Conservation (phyloP, 768 basidiomycete genomes). For the Leccinellum albellum region DNA sequence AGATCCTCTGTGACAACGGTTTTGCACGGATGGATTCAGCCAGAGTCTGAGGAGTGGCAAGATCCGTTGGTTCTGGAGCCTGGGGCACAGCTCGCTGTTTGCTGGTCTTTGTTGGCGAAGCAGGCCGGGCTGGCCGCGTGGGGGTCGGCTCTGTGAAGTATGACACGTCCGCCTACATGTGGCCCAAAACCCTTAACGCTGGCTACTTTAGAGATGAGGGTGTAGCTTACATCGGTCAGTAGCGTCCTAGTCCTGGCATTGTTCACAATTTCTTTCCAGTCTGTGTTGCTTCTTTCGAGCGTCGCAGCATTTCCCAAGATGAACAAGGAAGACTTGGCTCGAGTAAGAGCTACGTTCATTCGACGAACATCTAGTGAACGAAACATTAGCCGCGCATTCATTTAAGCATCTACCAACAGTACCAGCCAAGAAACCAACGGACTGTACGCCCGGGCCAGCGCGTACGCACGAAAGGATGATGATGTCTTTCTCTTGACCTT, state of each 20-base stretch:
- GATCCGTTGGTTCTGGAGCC: slow-evolving; percentile 28
- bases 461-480: slow-evolving; percentile 97
- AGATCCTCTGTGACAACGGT: slow-evolving; percentile 13
- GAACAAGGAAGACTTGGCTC: slow-evolving; percentile 91
- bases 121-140: slow-evolving; percentile 12
- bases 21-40: slow-evolving; percentile 28
- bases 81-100: slow-evolving; percentile 20
- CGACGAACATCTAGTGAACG: slow-evolving; percentile 61
- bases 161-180: slow-evolving; percentile 29
- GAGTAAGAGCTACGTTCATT: slow-evolving; percentile 99
- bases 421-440: slow-evolving; percentile 89
- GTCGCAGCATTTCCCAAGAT: slow-evolving; percentile 90
- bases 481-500: slow-evolving; percentile 97
- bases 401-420: slow-evolving; percentile 6
- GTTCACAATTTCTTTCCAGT: slow-evolving; percentile 73
- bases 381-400: slow-evolving; percentile 1
- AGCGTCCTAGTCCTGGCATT: slow-evolving; percentile 68
- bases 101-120: slow-evolving; percentile 18
- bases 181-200: neutral
- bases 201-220: neutral
- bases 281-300: slow-evolving; percentile 77
- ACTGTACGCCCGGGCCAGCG: slow-evolving; percentile 78
- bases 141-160: slow-evolving; percentile 37
- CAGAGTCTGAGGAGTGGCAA: slow-evolving; percentile 39
- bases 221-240: slow-evolving; percentile 53